Percentiles rank a stretch among this genome's conserved stretches.
Conservation (phyloP, 202 grass and related monocot genomes). For the Setaria italica region DNA sequence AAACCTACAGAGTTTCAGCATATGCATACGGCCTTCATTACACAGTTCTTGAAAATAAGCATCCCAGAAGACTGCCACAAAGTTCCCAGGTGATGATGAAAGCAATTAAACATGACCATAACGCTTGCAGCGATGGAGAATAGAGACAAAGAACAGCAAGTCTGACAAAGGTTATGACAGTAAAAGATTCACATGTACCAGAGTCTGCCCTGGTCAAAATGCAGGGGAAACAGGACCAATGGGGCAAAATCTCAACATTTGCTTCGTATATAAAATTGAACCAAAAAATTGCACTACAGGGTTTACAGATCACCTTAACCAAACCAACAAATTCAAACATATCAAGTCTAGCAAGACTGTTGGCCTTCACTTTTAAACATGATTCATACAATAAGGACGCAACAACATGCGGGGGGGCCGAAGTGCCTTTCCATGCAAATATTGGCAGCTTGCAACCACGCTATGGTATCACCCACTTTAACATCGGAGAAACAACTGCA, state of each 20-base stretch:
- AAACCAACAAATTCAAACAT: conserved; percentile 59
- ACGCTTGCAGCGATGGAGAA: not conserved
- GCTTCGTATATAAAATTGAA: conserved; percentile 61
- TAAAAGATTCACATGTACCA: conserved; percentile 23
- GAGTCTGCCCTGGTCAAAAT: conserved; percentile 8
- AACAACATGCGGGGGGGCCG: not conserved
- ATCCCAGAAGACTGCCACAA: not conserved
- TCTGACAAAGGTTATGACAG: conserved; percentile 12
- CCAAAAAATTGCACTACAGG: conserved; percentile 55
- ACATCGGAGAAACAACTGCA: conserved; percentile 37
- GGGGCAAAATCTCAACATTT: conserved; percentile 37
- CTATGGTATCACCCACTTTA: conserved; percentile 41
- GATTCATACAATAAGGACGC: conserved; percentile 44
- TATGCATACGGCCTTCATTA: not conserved
- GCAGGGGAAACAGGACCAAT: not conserved
- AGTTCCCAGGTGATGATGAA: not conserved
- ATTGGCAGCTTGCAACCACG: conserved; percentile 25
- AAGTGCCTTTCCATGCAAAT: conserved; percentile 47
- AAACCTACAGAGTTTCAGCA: not conserved
- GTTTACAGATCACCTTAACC: conserved; percentile 53
- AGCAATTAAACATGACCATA: not conserved
- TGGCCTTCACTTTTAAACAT: conserved; percentile 42
- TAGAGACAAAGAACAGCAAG: conserved; percentile 6
- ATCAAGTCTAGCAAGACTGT: conserved; percentile 45
- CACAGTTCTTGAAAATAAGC: not conserved